phyloP scores from a whole-genome alignment of 805 yeast species.

The Kodamaea fukazawae region DNA sequence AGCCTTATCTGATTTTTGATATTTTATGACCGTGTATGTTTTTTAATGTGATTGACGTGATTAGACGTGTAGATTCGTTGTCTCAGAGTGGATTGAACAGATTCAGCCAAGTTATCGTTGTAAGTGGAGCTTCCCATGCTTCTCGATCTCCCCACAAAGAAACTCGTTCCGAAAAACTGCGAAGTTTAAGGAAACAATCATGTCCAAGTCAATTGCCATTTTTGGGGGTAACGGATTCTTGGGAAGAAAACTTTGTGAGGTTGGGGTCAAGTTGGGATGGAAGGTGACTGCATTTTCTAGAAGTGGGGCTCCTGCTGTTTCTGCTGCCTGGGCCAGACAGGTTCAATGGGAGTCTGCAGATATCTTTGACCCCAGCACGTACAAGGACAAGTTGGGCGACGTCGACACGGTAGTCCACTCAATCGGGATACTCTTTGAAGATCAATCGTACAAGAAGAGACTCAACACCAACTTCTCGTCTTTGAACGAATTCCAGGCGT shows the following conservation, averaged over 20 bases:
- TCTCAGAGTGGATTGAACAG: too few relatives aligned
- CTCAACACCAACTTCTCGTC: conserved; percentile 41
- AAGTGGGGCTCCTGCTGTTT: conserved; percentile 48
- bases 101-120: too few relatives aligned
- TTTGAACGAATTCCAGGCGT: conserved; percentile 29
- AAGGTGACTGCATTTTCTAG: conserved; percentile 68
- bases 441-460: conserved; percentile 61
- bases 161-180: too few relatives aligned
- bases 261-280: conserved; percentile 60
- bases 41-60: too few relatives aligned
- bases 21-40: too few relatives aligned
- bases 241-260: conserved; percentile 66
- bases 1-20: too few relatives aligned
- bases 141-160: too few relatives aligned
- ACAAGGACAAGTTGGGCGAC: conserved; percentile 43
- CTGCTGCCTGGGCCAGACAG: conserved; percentile 48
- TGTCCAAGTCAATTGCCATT: conserved; percentile 47
- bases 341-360: conserved; percentile 70
- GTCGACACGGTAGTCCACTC: conserved; percentile 77
- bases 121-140: too few relatives aligned
- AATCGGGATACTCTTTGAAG: conserved; percentile 72
- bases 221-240: conserved; percentile 90
- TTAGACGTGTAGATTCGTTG: too few relatives aligned
- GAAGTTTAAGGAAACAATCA: neutral
- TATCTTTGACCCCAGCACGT: conserved; percentile 62